Base-by-base conservation (phyloP, 2,329 filamentous ascomycete species). In the Fusarium sp. region DNA sequence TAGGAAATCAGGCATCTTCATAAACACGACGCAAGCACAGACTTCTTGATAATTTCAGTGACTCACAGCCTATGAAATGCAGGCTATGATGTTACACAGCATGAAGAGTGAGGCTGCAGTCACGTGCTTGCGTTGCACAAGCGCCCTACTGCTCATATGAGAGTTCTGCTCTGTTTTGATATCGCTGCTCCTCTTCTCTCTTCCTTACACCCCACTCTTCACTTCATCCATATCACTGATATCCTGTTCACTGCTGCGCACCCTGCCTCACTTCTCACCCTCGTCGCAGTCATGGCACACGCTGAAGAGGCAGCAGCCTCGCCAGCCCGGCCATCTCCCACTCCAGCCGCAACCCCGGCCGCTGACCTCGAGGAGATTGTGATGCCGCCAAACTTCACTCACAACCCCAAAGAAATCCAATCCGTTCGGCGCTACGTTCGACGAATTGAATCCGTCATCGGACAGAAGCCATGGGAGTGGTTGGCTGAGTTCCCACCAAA, bases 391-490 rank as follows among this genome's bases (percentile, higher is more conserved):
- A 60, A 68, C 21, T 47, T 46, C 11, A 42, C 35, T 18, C 12
- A 15, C 19, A 3, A 23, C n/a, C 10, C 38, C 37, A n/a, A 42
- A 25, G 38, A 60, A 6, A 38, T 37, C 8, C 53, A 37, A 9
- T 12, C 23, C 13, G n/a, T 32, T 9, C 18, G 23, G 9, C 64
- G 64, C 19, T 23, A 21, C n/a, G 9, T 46, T 18, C 12, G 38
- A 4, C 54, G 65, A 3, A 67, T 68, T n/a, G 63, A 68, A 18
- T 7, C 2, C 1, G 35, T 25, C 8, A n/a, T 54, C 12, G 35
- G 47, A 13, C 18, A 42, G 12, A 68, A 68, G 40, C 63, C 65
- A 10, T 68, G 65, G 65, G 54, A 68, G 11, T 68, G 65, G 65
- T 15, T 68, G 9, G 15, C 28, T 3, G 63, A 44, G 35, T 33